Percentiles rank a stretch among this genome's conserved stretches.
These are phyloP conservation scores for Geotrichum australiense DNA, from an alignment of 1,139 yeast species.

Conservation along the genomic window DNA sequence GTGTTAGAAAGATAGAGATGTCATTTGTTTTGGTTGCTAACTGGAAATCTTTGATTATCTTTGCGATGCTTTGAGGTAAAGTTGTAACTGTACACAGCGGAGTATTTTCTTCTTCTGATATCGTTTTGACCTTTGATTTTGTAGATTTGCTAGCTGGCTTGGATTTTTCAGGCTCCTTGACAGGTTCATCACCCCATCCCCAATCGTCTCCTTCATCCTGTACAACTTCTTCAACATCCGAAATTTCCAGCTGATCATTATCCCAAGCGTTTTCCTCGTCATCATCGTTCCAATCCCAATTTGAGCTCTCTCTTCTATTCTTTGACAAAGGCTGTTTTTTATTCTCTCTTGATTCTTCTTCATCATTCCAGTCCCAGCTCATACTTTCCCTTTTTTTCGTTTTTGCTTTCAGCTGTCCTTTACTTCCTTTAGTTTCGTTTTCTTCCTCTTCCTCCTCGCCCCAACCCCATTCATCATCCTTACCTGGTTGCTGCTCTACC, in stretches of 20 bases:
- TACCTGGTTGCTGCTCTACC: constrained; percentile 16
- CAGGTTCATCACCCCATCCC: constrained; percentile 33
- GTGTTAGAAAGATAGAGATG: constrained; percentile 22
- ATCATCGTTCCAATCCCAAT: constrained; percentile 12
- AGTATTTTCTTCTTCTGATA: constrained; percentile 3
- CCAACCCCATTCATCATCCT: constrained; percentile 16
- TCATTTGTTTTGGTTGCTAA: background rate
- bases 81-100: constrained; percentile 14
- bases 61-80: constrained; percentile 8
- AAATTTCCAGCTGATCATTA: constrained; percentile 7
- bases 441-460: constrained; percentile 8
- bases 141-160: constrained; percentile 4
- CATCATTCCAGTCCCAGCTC: background rate
- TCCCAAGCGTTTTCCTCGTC: constrained; percentile 11
- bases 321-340: no score
- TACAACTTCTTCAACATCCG: constrained; percentile 14
- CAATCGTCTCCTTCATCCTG: constrained; percentile 24
- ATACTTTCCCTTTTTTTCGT: background rate
- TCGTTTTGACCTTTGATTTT: background rate
- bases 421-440: background rate
- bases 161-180: constrained; percentile 17
- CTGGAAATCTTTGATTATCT: constrained; percentile 9
- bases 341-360: no score
- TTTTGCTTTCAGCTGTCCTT: no score
- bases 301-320: constrained; percentile 6